Evolutionary conservation across 805 yeast genomes (phyloP).

Genomic region (Candida dajiaensis): DNA sequence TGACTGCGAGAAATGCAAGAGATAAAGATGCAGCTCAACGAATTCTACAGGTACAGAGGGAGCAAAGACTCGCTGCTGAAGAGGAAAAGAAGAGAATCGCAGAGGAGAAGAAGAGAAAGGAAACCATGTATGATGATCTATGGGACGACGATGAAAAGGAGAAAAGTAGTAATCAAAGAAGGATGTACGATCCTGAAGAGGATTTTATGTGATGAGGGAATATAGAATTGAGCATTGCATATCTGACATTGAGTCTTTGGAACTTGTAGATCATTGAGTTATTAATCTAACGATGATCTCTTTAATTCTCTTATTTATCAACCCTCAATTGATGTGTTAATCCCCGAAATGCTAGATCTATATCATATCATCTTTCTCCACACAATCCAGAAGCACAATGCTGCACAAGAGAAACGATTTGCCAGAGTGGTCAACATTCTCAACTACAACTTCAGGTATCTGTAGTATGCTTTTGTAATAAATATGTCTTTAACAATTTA

Average conservation of each 20-base stretch:
- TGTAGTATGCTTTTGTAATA: not conserved
- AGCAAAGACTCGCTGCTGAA: slow-evolving; percentile 23
- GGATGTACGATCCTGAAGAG: slow-evolving; percentile 51
- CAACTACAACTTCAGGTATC: not conserved
- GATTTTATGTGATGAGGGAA: slow-evolving; percentile 39
- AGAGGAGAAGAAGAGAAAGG: slow-evolving; percentile 34
- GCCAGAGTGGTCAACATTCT: not conserved
- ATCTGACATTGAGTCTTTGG: not conserved
- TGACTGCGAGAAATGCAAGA: slow-evolving; percentile 34
- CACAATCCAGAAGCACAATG: not conserved
- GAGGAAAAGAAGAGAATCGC: slow-evolving; percentile 33
- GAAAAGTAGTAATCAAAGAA: slow-evolving; percentile 38
- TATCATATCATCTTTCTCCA: not conserved
- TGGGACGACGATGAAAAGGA: slow-evolving; percentile 38
- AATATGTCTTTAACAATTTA: not conserved
- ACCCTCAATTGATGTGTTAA: not conserved
- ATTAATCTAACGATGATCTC: too few species aligned
- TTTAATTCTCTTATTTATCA: too few species aligned
- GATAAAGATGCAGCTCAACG: slow-evolving; percentile 26
- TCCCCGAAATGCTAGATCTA: not conserved
- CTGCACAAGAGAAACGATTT: not conserved
- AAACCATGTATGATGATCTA: slow-evolving; percentile 42
- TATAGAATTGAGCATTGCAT: not conserved
- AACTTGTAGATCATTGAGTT: not conserved
- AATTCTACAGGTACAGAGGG: slow-evolving; percentile 22